Evolutionary conservation across 139 green algal genomes (phyloP).

Genomic region (Limnomonas spitsbergensis): DNA sequence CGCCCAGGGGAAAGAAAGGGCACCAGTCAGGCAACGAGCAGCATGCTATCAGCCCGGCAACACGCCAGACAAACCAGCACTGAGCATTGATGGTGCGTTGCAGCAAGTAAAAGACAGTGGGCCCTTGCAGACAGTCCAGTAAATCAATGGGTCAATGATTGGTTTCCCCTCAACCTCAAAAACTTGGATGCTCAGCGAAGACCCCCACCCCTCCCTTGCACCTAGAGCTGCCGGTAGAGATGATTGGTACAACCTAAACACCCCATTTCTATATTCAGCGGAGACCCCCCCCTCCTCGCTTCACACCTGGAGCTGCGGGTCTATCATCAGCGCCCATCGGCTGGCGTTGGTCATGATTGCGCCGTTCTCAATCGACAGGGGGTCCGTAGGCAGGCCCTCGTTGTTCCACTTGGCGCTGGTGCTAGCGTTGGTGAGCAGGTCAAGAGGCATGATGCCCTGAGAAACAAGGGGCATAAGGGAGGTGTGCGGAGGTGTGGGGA

Average conservation of each 20-base stretch:
- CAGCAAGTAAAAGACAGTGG: too few species aligned
- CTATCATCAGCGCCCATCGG: constrained; percentile 84
- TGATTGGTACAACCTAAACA: too few species aligned
- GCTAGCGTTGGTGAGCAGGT: constrained; percentile 62
- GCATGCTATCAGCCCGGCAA: too few species aligned
- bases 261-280: too few species aligned
- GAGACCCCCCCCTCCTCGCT: constrained; percentile 32
- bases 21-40: neutral
- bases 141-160: too few species aligned
- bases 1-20: neutral
- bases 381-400: constrained; percentile 81
- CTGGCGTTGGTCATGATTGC: constrained; percentile 76
- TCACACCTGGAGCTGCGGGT: constrained; percentile 91
- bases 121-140: too few species aligned
- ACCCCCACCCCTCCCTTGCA: neutral
- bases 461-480: neutral
- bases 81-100: too few species aligned
- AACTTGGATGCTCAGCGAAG: too few species aligned
- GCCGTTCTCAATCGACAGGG: constrained; percentile 82
- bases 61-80: too few species aligned
- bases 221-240: too few species aligned
- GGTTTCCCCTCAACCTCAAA: neutral
- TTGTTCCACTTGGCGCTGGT: constrained; percentile 74
- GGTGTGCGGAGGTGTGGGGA: too few species aligned
- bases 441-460: constrained; percentile 43